Percentiles rank a stretch among this genome's conserved stretches.
Conservation (phyloP, 2,329 filamentous ascomycete species). For the Amesomyces nigricolor region DNA sequence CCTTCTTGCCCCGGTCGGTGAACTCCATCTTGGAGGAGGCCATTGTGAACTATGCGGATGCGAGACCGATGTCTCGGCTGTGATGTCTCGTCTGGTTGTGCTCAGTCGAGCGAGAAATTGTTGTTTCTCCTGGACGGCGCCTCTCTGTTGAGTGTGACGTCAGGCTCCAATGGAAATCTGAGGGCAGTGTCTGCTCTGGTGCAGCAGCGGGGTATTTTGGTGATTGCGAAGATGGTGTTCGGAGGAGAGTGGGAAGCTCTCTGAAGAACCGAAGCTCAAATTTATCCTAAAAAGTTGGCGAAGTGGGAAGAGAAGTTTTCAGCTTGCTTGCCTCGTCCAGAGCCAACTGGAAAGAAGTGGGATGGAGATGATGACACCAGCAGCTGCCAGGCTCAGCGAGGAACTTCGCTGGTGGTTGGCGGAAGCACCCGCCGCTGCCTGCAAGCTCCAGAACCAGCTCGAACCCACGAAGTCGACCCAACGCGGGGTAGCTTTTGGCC, state of each 20-base stretch:
- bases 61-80: conserved; percentile 21
- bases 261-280: not conserved
- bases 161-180: conserved; percentile 22
- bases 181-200: not conserved
- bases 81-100: conserved; percentile 12
- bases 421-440: conserved; percentile 3
- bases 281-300: conserved; percentile 1
- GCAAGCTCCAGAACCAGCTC: conserved; percentile 22
- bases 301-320: not conserved
- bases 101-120: not conserved
- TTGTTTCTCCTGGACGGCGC: conserved; percentile 5
- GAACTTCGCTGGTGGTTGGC: conserved; percentile 2
- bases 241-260: not conserved
- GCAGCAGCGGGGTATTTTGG: not conserved
- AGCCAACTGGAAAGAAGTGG: conserved; percentile 1
- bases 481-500: conserved; percentile 17
- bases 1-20: conserved; percentile 86
- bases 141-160: conserved; percentile 23
- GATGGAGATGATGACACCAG: not conserved
- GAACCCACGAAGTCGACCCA: conserved; percentile 15
- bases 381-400: conserved; percentile 9
- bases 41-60: conserved; percentile 37
- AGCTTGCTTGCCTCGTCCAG: conserved; percentile 7
- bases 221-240: conserved; percentile 2
- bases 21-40: conserved; percentile 77